These are phyloP conservation scores for Gillenia trifoliata DNA, from an alignment of 306 rosid species.

Conservation along the genomic window DNA sequence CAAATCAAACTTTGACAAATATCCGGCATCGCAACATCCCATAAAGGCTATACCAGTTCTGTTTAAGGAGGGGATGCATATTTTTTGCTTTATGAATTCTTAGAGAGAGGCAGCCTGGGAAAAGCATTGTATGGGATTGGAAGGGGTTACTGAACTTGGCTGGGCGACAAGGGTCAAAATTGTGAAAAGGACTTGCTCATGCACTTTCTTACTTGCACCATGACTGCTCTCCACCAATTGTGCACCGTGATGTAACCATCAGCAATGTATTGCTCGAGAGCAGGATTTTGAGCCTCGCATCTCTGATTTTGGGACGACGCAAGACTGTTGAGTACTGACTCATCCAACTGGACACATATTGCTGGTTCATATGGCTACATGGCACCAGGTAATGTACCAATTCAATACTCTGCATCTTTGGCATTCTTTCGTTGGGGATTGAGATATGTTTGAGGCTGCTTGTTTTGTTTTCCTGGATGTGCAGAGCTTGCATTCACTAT, in stretches of 20 bases:
- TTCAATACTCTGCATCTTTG: neutral
- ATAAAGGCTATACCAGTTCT: slow-evolving; percentile 50
- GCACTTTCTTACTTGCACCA: slow-evolving; percentile 51
- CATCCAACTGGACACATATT: slow-evolving; percentile 9
- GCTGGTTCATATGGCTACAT: neutral
- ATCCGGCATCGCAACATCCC: slow-evolving; percentile 48
- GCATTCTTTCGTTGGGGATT: neutral
- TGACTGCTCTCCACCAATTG: slow-evolving; percentile 46
- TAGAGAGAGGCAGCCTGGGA: neutral
- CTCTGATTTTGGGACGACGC: slow-evolving; percentile 59
- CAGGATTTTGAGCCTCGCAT: slow-evolving; percentile 38
- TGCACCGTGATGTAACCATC: slow-evolving; percentile 46
- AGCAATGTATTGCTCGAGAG: slow-evolving; percentile 49
- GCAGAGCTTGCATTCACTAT: slow-evolving; percentile 55
- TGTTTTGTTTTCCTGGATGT: neutral
- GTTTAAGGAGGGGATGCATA: slow-evolving; percentile 15
- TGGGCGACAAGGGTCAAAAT: slow-evolving; percentile 46
- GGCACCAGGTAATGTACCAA: slow-evolving; percentile 23
- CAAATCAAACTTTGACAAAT: slow-evolving; percentile 31
- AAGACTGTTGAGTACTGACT: slow-evolving; percentile 32
- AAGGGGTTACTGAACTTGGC: slow-evolving; percentile 27
- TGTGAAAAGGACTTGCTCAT: slow-evolving; percentile 49
- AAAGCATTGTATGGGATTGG: slow-evolving; percentile 37
- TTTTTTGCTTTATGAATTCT: neutral
- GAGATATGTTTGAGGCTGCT: too few relatives aligned